phyloP scores from a whole-genome alignment of 2,329 filamentous ascomycete genomes.

The Nemania diffusa region DNA sequence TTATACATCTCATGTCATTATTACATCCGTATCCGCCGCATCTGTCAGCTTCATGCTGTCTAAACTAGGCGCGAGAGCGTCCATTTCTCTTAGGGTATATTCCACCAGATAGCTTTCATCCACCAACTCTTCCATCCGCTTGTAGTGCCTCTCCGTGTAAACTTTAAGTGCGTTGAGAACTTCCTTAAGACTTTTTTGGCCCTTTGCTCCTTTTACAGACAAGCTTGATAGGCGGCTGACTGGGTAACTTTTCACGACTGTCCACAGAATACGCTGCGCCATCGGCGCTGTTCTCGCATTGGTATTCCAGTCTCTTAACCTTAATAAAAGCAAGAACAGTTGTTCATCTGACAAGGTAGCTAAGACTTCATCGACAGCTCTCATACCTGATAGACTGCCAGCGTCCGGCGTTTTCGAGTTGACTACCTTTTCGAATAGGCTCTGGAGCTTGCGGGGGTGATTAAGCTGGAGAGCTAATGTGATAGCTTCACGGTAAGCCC shows the following conservation, averaged over 20 bases:
- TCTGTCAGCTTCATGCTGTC: slow-evolving; percentile 52
- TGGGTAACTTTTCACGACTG: slow-evolving; percentile 82
- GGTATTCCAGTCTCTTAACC: slow-evolving; percentile 96
- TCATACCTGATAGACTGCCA: slow-evolving; percentile 71
- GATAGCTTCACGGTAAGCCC: slow-evolving; percentile 92
- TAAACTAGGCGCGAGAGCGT: slow-evolving; percentile 68
- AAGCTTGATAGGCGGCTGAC: slow-evolving; percentile 79
- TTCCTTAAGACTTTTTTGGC: slow-evolving; percentile 78
- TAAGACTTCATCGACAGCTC: slow-evolving; percentile 84
- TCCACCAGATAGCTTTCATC: slow-evolving; percentile 96
- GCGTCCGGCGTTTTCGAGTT: slow-evolving; percentile 68
- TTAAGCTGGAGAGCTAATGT: slow-evolving; percentile 92
- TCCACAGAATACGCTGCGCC: slow-evolving; percentile 84
- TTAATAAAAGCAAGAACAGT: slow-evolving; percentile 81
- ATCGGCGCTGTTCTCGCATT: slow-evolving; percentile 88
- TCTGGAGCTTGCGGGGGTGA: slow-evolving; percentile 87
- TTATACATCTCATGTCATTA: slow-evolving; percentile 51
- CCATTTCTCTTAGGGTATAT: slow-evolving; percentile 94
- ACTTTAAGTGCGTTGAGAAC: slow-evolving; percentile 86
- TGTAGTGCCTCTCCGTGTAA: slow-evolving; percentile 94
- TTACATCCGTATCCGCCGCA: slow-evolving; percentile 54
- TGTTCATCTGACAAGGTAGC: slow-evolving; percentile 84
- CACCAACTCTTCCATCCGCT: slow-evolving; percentile 85
- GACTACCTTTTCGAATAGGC: slow-evolving; percentile 84
- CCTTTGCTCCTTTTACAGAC: slow-evolving; percentile 66